phyloP scores from a whole-genome alignment of 2,329 filamentous ascomycete species.

The Penicillium polonicum region DNA sequence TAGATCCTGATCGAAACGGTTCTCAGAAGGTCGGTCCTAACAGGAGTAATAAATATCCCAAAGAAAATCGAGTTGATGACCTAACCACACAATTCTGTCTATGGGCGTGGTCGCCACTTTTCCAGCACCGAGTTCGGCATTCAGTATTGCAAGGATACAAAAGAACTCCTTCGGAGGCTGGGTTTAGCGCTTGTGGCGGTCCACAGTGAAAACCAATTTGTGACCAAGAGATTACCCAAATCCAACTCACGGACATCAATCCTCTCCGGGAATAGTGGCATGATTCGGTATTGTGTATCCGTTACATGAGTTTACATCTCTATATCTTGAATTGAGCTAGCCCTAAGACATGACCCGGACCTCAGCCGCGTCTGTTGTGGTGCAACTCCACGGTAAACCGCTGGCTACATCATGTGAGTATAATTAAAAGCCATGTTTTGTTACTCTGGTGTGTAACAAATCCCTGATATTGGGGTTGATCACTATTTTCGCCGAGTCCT shows the following conservation, averaged over 20 bases:
- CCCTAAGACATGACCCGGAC: background rate
- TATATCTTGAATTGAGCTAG: background rate
- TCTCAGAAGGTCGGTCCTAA: background rate
- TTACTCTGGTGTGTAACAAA: background rate
- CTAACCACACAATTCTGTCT: background rate
- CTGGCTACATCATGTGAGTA: background rate
- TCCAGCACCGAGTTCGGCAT: background rate
- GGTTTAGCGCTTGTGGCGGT: background rate
- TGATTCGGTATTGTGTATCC: background rate
- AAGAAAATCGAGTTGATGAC: background rate
- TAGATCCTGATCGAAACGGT: background rate
- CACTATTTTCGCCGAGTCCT: background rate
- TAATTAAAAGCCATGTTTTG: background rate
- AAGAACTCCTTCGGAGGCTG: background rate
- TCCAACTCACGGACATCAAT: background rate
- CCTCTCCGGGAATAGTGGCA: background rate
- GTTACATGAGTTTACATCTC: background rate
- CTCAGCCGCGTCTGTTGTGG: background rate
- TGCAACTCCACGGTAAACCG: background rate
- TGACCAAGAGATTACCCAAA: background rate
- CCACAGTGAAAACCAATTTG: background rate
- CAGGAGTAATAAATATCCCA: background rate
- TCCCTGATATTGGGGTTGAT: background rate
- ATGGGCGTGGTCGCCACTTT: background rate
- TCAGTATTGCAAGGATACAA: background rate